Percentiles rank a stretch among this genome's conserved stretches.
Evolutionary conservation across 2,329 filamentous ascomycete species (phyloP).

Genomic region (Colletotrichum falcatum): DNA sequence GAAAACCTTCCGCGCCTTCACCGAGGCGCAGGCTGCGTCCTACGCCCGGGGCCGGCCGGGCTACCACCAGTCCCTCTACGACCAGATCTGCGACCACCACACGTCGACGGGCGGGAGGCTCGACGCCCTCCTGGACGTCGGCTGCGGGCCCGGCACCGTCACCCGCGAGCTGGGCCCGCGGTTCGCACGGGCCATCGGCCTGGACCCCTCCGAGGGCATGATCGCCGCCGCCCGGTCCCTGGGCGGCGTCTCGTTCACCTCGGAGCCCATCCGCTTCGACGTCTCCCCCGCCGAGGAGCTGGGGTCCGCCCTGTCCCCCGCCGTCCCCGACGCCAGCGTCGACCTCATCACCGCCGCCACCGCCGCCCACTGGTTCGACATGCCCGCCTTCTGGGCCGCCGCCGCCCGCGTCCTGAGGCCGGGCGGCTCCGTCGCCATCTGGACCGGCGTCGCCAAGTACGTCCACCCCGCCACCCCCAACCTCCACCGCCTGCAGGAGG

Average conservation of each 20-base stretch:
- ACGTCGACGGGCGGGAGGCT: conserved; percentile 57
- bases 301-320: conserved; percentile 46
- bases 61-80: conserved; percentile 61
- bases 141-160: conserved; percentile 67
- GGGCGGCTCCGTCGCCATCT: conserved; percentile 67
- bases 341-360: conserved; percentile 64
- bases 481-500: conserved; percentile 54
- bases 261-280: conserved; percentile 54
- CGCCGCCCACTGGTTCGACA: conserved; percentile 70
- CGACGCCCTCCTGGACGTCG: conserved; percentile 62
- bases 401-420: conserved; percentile 62
- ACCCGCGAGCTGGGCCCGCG: conserved; percentile 57
- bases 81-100: conserved; percentile 60
- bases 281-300: conserved; percentile 60
- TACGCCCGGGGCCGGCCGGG: conserved; percentile 57
- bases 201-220: conserved; percentile 67
- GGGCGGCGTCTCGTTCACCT: conserved; percentile 46
- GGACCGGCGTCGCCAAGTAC: conserved; percentile 51
- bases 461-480: conserved; percentile 53
- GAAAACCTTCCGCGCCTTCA: conserved; percentile 60
- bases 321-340: conserved; percentile 51
- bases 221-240: conserved; percentile 58
- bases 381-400: conserved; percentile 60
- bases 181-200: conserved; percentile 60
- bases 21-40: conserved; percentile 53